Percentiles rank a stretch among this genome's conserved stretches.
These are phyloP conservation scores for Sporothrix protearum DNA, from an alignment of 2,329 filamentous ascomycete genomes.

Conservation along the genomic window DNA sequence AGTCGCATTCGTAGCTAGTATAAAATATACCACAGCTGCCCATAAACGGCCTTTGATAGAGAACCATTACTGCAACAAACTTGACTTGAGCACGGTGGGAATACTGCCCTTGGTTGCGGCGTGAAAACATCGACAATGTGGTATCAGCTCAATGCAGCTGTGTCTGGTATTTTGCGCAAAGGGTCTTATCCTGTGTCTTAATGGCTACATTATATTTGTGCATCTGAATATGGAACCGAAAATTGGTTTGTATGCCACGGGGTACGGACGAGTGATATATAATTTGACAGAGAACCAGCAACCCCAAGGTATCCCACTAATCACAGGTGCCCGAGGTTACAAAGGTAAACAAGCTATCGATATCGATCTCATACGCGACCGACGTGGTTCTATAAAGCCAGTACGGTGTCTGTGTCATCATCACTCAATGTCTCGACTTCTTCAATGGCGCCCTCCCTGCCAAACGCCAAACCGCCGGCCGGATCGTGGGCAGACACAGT, in stretches of 20 bases:
- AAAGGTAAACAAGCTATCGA: neutral
- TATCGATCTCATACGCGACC: neutral
- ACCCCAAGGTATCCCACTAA: neutral
- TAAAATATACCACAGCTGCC: neutral
- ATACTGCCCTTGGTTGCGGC: neutral
- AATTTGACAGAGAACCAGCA: neutral
- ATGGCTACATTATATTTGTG: neutral
- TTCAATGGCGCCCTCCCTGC: constrained; percentile 72
- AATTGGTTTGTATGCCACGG: neutral
- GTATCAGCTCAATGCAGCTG: neutral
- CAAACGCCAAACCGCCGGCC: constrained; percentile 50
- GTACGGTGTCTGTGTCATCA: constrained; percentile 47
- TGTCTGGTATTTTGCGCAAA: neutral
- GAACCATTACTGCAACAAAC: neutral
- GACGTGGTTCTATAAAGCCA: constrained; percentile 28
- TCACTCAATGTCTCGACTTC: constrained; percentile 89
- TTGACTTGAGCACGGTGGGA: neutral
- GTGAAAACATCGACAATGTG: neutral
- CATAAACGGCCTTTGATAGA: neutral
- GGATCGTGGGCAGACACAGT: constrained; percentile 73
- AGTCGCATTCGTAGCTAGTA: neutral
- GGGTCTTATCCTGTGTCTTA: neutral
- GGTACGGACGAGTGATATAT: neutral
- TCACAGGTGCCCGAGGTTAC: neutral
- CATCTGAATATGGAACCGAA: neutral